phyloP scores from a whole-genome alignment of 1,284 basidiomycete genomes.

The Malassezia furfur region DNA sequence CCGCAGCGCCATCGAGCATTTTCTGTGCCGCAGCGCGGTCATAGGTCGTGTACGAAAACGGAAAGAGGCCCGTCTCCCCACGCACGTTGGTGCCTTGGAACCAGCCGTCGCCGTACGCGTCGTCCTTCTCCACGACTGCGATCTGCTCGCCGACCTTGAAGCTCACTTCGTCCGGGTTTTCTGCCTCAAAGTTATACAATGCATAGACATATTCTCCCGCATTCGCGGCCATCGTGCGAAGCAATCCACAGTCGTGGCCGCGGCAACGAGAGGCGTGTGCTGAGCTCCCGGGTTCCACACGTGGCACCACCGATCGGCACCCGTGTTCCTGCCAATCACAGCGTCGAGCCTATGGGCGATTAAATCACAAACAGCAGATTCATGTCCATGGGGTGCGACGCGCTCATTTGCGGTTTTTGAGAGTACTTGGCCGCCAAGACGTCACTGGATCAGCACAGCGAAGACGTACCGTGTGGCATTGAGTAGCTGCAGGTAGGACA shows the following conservation, averaged over 20 bases:
- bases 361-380: conserved; percentile 38
- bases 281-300: conserved; percentile 2
- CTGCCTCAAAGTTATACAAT: conserved; percentile 74
- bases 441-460: conserved; percentile 38
- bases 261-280: neutral
- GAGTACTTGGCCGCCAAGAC: conserved; percentile 41
- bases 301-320: neutral
- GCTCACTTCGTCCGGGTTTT: conserved; percentile 84
- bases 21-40: conserved; percentile 23
- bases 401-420: conserved; percentile 49
- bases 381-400: conserved; percentile 45
- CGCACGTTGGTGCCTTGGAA: conserved; percentile 78
- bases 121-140: conserved; percentile 83
- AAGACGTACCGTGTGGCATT: conserved; percentile 34
- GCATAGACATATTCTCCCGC: conserved; percentile 51
- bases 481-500: conserved; percentile 44
- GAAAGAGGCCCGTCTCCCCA: conserved; percentile 80
- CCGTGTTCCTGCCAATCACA: neutral
- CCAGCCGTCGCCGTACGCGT: conserved; percentile 93
- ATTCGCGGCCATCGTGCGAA: conserved; percentile 9
- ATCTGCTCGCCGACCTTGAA: conserved; percentile 80
- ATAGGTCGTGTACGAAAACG: conserved; percentile 67
- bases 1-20: conserved; percentile 24
- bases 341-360: neutral
- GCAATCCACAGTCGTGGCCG: neutral